These are phyloP conservation scores for Dothistroma pini DNA, from an alignment of 2,329 filamentous ascomycete genomes.

Conservation along the genomic window DNA sequence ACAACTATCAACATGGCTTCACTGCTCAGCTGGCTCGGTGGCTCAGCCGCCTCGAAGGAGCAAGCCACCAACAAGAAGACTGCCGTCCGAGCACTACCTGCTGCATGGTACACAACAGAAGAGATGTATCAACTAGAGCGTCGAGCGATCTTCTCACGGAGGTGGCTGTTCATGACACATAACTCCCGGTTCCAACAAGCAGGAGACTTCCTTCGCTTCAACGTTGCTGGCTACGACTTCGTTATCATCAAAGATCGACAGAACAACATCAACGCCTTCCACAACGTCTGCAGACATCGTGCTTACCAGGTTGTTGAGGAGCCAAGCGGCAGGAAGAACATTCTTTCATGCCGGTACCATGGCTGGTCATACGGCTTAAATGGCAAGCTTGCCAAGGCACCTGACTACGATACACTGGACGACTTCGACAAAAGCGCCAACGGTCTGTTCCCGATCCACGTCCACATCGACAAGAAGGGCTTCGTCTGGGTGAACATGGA, in stretches of 20 bases:
- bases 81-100: slow-evolving; percentile 36
- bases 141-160: slow-evolving; percentile 42
- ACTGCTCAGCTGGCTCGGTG: slow-evolving; percentile 1
- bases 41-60: not conserved
- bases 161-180: slow-evolving; percentile 35
- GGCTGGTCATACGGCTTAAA: slow-evolving; percentile 59
- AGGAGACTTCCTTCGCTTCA: slow-evolving; percentile 27
- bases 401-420: slow-evolving; percentile 52
- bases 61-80: not conserved
- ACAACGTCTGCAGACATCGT: slow-evolving; percentile 43
- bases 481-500: slow-evolving; percentile 60
- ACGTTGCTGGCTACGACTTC: slow-evolving; percentile 25
- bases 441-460: slow-evolving; percentile 52
- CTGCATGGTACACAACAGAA: slow-evolving; percentile 43
- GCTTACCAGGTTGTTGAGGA: slow-evolving; percentile 56
- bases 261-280: slow-evolving; percentile 42
- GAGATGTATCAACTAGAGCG: slow-evolving; percentile 46
- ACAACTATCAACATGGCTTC: not conserved
- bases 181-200: slow-evolving; percentile 24
- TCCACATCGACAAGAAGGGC: slow-evolving; percentile 51
- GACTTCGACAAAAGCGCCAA: slow-evolving; percentile 57
- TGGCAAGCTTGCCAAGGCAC: slow-evolving; percentile 57
- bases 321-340: slow-evolving; percentile 45
- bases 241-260: slow-evolving; percentile 21
- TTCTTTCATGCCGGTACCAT: slow-evolving; percentile 59